Conservation (phyloP, 2,329 filamentous ascomycete genomes). For the Mycocentrospora acerina region DNA sequence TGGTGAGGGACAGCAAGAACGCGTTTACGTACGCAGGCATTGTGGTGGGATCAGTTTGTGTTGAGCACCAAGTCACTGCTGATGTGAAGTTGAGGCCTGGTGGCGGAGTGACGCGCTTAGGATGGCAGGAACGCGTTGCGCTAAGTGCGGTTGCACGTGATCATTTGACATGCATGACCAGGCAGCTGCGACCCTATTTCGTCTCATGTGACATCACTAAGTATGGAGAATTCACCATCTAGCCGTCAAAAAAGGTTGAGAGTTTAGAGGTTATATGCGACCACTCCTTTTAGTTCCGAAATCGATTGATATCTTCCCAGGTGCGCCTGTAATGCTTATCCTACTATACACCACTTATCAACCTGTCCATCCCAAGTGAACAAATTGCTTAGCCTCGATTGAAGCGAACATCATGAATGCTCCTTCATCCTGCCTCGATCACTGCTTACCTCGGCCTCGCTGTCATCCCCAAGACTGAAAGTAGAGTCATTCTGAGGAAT, state of each 20-base stretch:
- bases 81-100: slow-evolving; percentile 24
- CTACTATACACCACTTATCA: slow-evolving; percentile 1
- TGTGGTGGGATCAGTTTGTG: slow-evolving; percentile 17
- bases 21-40: slow-evolving; percentile 39
- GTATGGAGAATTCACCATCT: no score
- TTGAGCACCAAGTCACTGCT: slow-evolving; percentile 27
- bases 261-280: no score
- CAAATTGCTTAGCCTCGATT: neutral
- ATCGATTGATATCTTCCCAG: neutral
- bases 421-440: slow-evolving; percentile 35
- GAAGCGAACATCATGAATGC: slow-evolving; percentile 14
- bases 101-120: slow-evolving; percentile 35
- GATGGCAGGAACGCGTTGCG: slow-evolving; percentile 23
- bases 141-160: slow-evolving; percentile 19
- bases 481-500: slow-evolving; percentile 41
- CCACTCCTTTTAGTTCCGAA: neutral
- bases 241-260: no score
- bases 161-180: slow-evolving; percentile 1
- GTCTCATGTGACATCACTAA: no score
- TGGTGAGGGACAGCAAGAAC: no score
- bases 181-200: neutral
- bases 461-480: slow-evolving; percentile 53
- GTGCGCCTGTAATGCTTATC: slow-evolving; percentile 16
- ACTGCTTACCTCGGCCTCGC: slow-evolving; percentile 38
- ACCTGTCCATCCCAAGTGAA: slow-evolving; percentile 2